Conservation (phyloP, 2,329 filamentous ascomycete genomes). For the Fusarium incarnatum region DNA sequence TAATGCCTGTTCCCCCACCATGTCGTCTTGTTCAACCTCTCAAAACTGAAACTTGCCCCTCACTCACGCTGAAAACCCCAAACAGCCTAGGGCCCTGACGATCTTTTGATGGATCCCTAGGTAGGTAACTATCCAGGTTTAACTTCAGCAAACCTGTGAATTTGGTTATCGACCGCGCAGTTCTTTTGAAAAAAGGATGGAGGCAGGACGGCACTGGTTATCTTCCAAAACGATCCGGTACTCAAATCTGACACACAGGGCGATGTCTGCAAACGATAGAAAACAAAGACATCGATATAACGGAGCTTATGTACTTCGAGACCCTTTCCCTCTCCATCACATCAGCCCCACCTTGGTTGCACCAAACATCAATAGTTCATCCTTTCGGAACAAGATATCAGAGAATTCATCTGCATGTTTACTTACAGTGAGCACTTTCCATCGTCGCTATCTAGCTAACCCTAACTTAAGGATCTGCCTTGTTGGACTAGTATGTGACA, state of each 20-base stretch:
- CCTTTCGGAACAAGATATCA: neutral
- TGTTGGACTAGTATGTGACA: slow-evolving; percentile 18
- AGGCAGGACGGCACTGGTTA: neutral
- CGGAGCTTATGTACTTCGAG: neutral
- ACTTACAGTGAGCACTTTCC: neutral
- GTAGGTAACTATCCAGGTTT: slow-evolving; percentile 17
- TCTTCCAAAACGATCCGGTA: neutral
- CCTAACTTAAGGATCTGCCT: slow-evolving; percentile 2
- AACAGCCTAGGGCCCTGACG: slow-evolving; percentile 42
- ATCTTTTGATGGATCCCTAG: slow-evolving; percentile 30
- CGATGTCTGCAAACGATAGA: neutral
- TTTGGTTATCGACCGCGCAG: slow-evolving; percentile 1
- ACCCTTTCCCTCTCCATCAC: neutral
- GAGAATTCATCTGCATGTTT: neutral
- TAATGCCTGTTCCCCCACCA: slow-evolving; percentile 26
- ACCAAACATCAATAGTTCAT: slow-evolving; percentile 20
- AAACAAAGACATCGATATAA: slow-evolving; percentile 1
- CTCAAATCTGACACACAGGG: neutral
- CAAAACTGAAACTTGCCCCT: slow-evolving; percentile 43
- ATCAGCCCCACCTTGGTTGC: slow-evolving; percentile 24
- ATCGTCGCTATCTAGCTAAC: slow-evolving; percentile 4
- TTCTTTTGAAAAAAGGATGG: neutral
- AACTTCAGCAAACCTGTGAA: slow-evolving; percentile 20
- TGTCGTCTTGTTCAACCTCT: slow-evolving; percentile 17
- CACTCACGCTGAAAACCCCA: slow-evolving; percentile 29